phyloP scores from a whole-genome alignment of 2,329 filamentous ascomycete species.

The Penicillium sp. region DNA sequence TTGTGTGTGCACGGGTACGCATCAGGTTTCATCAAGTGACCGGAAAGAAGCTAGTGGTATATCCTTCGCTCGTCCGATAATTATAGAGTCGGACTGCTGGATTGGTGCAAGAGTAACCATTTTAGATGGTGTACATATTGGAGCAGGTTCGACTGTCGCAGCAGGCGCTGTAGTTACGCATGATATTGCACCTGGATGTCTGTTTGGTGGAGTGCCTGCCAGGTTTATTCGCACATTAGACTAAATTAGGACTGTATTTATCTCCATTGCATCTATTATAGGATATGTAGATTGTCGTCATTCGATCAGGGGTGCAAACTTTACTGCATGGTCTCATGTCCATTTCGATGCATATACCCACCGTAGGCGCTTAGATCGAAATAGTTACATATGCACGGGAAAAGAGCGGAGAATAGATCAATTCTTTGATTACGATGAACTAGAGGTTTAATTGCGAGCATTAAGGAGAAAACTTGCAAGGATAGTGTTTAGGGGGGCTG shows the following conservation, averaged over 20 bases:
- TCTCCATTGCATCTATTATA: not conserved
- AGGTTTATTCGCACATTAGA: too few species aligned
- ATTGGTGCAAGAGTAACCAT: not conserved
- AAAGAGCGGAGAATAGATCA: not conserved
- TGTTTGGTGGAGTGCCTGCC: not conserved
- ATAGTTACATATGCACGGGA: slow-evolving; percentile 3
- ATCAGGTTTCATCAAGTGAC: not conserved
- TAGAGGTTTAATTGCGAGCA: not conserved
- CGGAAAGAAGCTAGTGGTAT: not conserved
- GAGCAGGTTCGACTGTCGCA: too few species aligned
- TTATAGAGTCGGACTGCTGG: not conserved
- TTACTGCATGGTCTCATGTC: not conserved
- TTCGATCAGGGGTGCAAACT: not conserved
- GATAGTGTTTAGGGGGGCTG: not conserved
- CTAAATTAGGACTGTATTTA: not conserved
- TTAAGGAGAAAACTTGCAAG: not conserved
- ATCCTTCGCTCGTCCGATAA: not conserved
- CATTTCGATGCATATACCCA: slow-evolving; percentile 6
- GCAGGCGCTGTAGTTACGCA: not conserved
- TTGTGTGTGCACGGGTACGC: not conserved
- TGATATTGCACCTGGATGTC: not conserved
- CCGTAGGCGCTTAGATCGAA: slow-evolving; percentile 6
- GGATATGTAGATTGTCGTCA: not conserved
- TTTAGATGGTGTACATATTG: too few species aligned
- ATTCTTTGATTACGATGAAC: not conserved